These are phyloP conservation scores for Syncephalastrum monosporum DNA, from an alignment of 371 early-diverging fungal genomes.

Conservation along the genomic window DNA sequence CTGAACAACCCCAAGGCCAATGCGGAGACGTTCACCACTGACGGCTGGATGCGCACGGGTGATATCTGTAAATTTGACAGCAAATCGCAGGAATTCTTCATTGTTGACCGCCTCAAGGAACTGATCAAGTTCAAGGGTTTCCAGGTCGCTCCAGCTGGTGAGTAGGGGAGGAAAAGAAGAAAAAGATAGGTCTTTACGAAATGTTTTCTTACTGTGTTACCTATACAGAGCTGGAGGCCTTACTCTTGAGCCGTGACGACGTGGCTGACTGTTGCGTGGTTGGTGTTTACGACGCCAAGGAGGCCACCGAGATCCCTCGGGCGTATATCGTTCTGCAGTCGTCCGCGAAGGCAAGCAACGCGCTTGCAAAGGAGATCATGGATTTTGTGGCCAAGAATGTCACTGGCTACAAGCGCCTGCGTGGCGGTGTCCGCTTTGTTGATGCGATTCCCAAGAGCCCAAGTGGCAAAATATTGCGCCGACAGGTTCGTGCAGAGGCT, in stretches of 20 bases:
- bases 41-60: conserved; percentile 83
- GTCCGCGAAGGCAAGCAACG: conserved; percentile 8
- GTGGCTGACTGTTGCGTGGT: conserved; percentile 80
- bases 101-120: conserved; percentile 75
- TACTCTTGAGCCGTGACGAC: conserved; percentile 65
- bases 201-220: background rate
- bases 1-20: conserved; percentile 71
- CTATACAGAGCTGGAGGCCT: conserved; percentile 77
- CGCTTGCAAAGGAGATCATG: conserved; percentile 48
- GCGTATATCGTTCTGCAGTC: conserved; percentile 71
- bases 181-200: background rate
- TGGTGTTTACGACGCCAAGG: conserved; percentile 57
- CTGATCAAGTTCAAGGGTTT: conserved; percentile 79
- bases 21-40: conserved; percentile 56
- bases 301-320: conserved; percentile 78
- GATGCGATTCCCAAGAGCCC: conserved; percentile 74
- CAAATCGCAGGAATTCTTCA: conserved; percentile 47
- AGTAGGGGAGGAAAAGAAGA: background rate
- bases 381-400: conserved; percentile 61
- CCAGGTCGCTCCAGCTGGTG: conserved; percentile 58
- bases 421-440: conserved; percentile 75
- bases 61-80: conserved; percentile 72
- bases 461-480: conserved; percentile 78
- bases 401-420: conserved; percentile 73
- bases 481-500: conserved; percentile 42